Base-by-base conservation (phyloP, 202 grass and related monocot genomes). In the Eragrostis tef region DNA sequence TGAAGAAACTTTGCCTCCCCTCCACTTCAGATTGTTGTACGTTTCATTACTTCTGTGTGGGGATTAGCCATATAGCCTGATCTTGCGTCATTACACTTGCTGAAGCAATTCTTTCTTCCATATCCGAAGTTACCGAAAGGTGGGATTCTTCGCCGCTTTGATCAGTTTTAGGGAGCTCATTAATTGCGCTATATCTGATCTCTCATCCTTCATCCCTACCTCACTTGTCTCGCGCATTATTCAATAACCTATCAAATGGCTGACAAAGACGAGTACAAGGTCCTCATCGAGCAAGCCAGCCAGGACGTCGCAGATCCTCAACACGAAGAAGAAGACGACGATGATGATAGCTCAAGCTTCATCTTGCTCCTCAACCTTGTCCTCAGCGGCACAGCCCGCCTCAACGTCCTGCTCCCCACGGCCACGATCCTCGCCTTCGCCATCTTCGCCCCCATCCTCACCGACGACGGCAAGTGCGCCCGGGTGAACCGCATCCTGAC, bases 371-470 rank as follows among this genome's bases (percentile, higher is more conserved):
- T 87, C 70, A 94, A 97, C 86, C 84, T 97, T 9, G 78, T 94
- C 74, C 90, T 94, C 11, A 87, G 84, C 39, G 94, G 94, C 78
- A 92, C 94, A 11, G 92, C 92, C 0, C 78, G 94, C 75, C 86
- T 97, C 81, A 97, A 97, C 72, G 82, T 97, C 57, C 92, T 97
- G 73, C 94, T 97, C 79, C 92, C 91, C 3, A 94, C 91, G 7
- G 92, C 94, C 14, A 97, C 92, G 52, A 97, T 97, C 68, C 94
- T 97, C 56, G 76, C 89, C 65, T 94, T 97, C 77, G 87, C 92
- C 74, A 97, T 97, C 80, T 94, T 92, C 83, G 86, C 86, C 9
- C 89, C 91, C 0, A 83, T 94, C n/a, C 90, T 97, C 75, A 90
- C 86, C 50, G 83, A 97, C 49, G 91, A 94, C 25, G 89, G 86